A percentile compares a stretch with the other conserved stretches of the same genome.
phyloP scores from a whole-genome alignment of 1,284 basidiomycete species.

The Ganoderma boninense region DNA sequence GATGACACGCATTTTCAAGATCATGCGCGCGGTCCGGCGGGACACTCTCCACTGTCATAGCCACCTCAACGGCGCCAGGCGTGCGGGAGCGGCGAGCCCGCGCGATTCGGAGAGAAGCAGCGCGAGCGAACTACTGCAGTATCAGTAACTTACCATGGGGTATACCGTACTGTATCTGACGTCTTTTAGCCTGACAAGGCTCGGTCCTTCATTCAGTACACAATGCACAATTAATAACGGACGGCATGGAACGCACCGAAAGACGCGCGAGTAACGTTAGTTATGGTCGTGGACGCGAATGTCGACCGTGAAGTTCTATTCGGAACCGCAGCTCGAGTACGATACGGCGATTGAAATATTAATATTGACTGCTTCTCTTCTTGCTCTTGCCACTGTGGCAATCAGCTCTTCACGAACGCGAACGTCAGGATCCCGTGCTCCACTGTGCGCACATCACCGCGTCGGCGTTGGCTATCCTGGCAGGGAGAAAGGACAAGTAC shows the following conservation, averaged over 20 bases:
- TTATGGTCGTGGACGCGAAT: neutral
- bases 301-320: neutral
- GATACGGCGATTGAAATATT: neutral
- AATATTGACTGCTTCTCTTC: neutral
- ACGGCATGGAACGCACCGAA: neutral
- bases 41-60: neutral
- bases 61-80: neutral
- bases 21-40: neutral
- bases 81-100: neutral
- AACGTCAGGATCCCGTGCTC: neutral
- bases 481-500: too few relatives aligned
- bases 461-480: neutral
- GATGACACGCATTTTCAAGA: neutral
- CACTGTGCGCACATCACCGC: neutral
- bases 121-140: neutral
- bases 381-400: neutral
- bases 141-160: too few relatives aligned
- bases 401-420: neutral
- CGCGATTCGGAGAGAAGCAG: neutral
- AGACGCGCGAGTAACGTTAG: neutral
- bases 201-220: too few relatives aligned
- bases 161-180: too few relatives aligned
- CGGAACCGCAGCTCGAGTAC: neutral
- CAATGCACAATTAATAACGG: neutral
- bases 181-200: neutral